phyloP scores from a whole-genome alignment of 2,329 filamentous ascomycete species.

The Didymella sp. region DNA sequence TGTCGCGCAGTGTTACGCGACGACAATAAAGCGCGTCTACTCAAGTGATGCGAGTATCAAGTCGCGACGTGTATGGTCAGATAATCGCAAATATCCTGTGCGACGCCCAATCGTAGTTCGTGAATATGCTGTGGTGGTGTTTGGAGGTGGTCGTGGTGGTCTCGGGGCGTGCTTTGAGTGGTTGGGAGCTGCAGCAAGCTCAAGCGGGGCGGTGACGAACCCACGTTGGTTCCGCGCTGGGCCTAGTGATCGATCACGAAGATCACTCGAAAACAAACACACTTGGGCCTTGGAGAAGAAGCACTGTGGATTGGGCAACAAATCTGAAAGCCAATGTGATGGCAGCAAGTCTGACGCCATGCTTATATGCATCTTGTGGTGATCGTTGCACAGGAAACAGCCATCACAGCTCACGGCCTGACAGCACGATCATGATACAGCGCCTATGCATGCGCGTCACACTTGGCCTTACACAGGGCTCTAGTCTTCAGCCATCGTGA shows the following conservation, averaged over 20 bases:
- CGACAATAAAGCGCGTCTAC: slow-evolving; percentile 37
- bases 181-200: slow-evolving; percentile 33
- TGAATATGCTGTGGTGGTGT: slow-evolving; percentile 37
- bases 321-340: neutral
- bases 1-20: slow-evolving; percentile 45
- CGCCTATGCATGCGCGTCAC: slow-evolving; percentile 19
- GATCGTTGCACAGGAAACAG: slow-evolving; percentile 36
- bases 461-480: slow-evolving; percentile 13
- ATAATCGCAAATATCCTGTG: slow-evolving; percentile 9
- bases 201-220: slow-evolving; percentile 31
- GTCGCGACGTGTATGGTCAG: neutral
- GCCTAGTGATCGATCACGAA: neutral
- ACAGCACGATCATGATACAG: slow-evolving; percentile 13
- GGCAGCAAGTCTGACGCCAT: slow-evolving; percentile 17
- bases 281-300: neutral
- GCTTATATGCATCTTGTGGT: slow-evolving; percentile 36
- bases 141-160: slow-evolving; percentile 43
- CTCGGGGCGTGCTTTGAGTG: slow-evolving; percentile 44
- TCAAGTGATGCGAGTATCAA: slow-evolving; percentile 19
- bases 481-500: slow-evolving; percentile 3
- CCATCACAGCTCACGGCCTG: slow-evolving; percentile 6
- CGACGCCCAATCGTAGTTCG: slow-evolving; percentile 37
- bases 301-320: neutral
- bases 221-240: slow-evolving; percentile 2
- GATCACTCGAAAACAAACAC: neutral